Base-by-base conservation (phyloP, 805 yeast genomes). In the Cyberlindnera saturnus region DNA sequence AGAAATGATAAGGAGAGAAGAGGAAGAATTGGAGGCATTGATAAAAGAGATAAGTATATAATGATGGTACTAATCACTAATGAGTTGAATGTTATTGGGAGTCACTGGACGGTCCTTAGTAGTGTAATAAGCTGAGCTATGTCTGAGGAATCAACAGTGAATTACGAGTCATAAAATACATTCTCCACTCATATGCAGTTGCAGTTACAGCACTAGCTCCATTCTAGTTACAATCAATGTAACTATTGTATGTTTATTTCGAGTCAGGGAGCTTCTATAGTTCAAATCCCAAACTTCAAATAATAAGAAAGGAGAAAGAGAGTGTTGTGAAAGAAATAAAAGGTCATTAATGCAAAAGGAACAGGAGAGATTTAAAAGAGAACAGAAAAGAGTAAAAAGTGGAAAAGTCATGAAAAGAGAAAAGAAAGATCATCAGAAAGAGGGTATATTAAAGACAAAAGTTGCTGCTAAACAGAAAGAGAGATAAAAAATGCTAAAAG, bases 1-100 rank as follows among this genome's bases (percentile, higher is more conserved):
- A 28, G 44, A 43, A 34, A 47, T 50, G 48, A 17, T 45, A 4
- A 37, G 41, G 10, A 32, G 20, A 29, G 53, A 50, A 30, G 47
- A 50, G 15, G 47, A 47, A 20, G 51, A 45, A 26, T 34, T 50
- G 23, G 51, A 50, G n/a, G 51, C 46, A 3, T 36, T 50, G 45
- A 37, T 49, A 14, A 36, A 31, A 13, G 36, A 36, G 3, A 30
- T 40, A 39, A 30, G 13, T 15, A 34, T 40, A 28, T 36, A 36
- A 26, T 23, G 28, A 23, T 9, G 28, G 28, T 10, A 4, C 6
- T 8, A 23, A 23, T 23, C 28, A 23, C 8, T 6, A 20, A 20
- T 20, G 23, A 20, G 9, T 23, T 23, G 28, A 23, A 20, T 11
- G 4, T 8, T 23, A 5, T 23, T 23, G 28, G 28, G 11, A 23